Evolutionary conservation across 768 basidiomycete species (phyloP), one percentile per base, ranked within the genome.

Genomic region (Phanerochaete sordida): DNA sequence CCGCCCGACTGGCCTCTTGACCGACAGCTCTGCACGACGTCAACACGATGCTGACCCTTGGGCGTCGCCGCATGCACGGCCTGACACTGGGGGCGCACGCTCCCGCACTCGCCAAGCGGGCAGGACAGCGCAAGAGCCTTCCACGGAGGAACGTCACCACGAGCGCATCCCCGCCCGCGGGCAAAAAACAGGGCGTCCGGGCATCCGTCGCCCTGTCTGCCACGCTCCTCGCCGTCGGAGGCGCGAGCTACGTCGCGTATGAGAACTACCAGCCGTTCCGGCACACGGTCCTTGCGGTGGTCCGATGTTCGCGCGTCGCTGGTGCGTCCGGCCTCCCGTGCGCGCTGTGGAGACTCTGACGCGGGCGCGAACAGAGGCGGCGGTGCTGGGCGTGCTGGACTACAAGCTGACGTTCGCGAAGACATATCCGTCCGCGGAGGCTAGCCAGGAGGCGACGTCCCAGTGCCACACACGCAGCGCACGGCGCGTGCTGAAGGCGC

Each of bases 391-490:
- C 60, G 85, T 82, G 43, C 76, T 90, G 54, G 87, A 90, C 70
- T 89, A 92, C 76, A 90, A 91, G 75, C 64, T 75, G 61, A 89
- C 84, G 4, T 86, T 90, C 73, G 74, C 80, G 26, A 76, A 75
- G 59, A 69, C 59, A 1, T 88, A 87, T 67, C 66, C 66, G 2
- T 81, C 84, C 1, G 76, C 82, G 37, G 78, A 81, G 15, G 81
- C 83, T 53, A 75, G 75, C 60, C 66, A 74, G 16, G 71, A 78
- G 2, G 88, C 88, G 2, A 80, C 84, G 64, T 91, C 91, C 15
- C 76, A 84, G 31, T 96, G 94, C 72, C 96, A 99, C 75, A 81
- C 74, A 52, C 82, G 94, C 48, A 95, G 92, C 69, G 94, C 94
- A 7, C 70, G 77, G 57, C 79, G 93, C 58, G 84, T 97, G 43